Conservation (phyloP, 495 filamentous ascomycete genomes). For the Antarctomyces pellizariae region DNA sequence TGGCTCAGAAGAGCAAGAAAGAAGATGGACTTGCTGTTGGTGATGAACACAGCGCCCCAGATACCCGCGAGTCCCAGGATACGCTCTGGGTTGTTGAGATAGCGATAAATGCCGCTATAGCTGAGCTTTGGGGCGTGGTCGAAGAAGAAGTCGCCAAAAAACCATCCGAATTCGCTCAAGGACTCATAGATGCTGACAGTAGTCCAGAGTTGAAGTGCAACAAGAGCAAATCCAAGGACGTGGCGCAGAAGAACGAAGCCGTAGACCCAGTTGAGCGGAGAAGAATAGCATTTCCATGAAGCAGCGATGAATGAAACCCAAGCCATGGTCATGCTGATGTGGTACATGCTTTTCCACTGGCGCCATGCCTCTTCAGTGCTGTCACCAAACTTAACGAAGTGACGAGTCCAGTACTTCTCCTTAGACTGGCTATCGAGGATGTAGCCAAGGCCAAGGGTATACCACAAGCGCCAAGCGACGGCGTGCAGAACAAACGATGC, state of each 20-base stretch:
- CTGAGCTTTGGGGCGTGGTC: slow-evolving; percentile 69
- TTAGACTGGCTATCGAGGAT: slow-evolving; percentile 69
- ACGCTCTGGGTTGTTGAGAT: slow-evolving; percentile 90
- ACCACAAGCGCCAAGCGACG: slow-evolving; percentile 72
- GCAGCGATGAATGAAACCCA: slow-evolving; percentile 76
- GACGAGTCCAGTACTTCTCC: slow-evolving; percentile 78
- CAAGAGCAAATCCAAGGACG: slow-evolving; percentile 54
- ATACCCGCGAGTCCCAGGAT: slow-evolving; percentile 85
- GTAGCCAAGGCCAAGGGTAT: slow-evolving; percentile 66
- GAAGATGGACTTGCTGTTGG: slow-evolving; percentile 63
- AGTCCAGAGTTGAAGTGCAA: slow-evolving; percentile 83
- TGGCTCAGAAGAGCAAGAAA: slow-evolving; percentile 69
- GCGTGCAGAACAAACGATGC: slow-evolving; percentile 64
- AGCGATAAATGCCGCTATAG: slow-evolving; percentile 93
- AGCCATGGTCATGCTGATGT: slow-evolving; percentile 74
- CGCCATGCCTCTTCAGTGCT: slow-evolving; percentile 78
- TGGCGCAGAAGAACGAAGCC: slow-evolving; percentile 69
- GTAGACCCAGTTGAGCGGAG: slow-evolving; percentile 66
- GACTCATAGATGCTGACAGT: slow-evolving; percentile 86
- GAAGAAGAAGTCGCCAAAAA: slow-evolving; percentile 96
- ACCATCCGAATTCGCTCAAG: slow-evolving; percentile 96
- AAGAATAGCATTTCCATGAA: slow-evolving; percentile 84
- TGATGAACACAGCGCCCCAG: slow-evolving; percentile 87
- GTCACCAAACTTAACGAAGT: slow-evolving; percentile 93
- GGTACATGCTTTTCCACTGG: slow-evolving; percentile 94